A percentile compares a stretch with the other conserved stretches of the same genome.
These are phyloP conservation scores for Ehretia macrophylla DNA, from an alignment of 257 asterid species.

Conservation along the genomic window DNA sequence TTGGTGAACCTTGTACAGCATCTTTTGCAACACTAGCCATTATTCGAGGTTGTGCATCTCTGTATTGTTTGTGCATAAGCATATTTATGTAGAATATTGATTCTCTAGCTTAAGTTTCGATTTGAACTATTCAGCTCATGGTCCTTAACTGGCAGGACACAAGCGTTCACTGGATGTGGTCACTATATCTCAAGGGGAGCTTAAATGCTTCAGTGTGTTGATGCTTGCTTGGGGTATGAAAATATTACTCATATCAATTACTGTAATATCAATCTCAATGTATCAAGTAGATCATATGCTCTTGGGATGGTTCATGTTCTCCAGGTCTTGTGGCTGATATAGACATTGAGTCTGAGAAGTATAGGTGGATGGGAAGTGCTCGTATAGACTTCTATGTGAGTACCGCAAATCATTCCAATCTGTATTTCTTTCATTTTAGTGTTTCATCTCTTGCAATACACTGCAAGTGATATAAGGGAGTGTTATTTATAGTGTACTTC, in stretches of 20 bases:
- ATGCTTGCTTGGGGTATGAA: slow-evolving; percentile 96
- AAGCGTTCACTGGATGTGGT: slow-evolving; percentile 78
- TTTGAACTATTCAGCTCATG: slow-evolving; percentile 2
- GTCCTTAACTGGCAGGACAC: slow-evolving; percentile 52
- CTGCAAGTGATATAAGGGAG: no score
- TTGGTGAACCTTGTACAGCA: slow-evolving; percentile 79
- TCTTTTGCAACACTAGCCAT: slow-evolving; percentile 69
- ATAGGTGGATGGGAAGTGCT: slow-evolving; percentile 99
- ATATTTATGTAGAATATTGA: neutral
- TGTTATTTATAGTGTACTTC: no score
- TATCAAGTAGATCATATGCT: neutral
- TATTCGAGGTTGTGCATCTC: slow-evolving; percentile 56
- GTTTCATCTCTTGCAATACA: no score
- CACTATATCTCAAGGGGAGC: slow-evolving; percentile 66
- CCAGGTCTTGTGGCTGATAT: slow-evolving; percentile 94
- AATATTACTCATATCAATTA: neutral
- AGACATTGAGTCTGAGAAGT: slow-evolving; percentile 95
- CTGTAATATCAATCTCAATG: neutral
- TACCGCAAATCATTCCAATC: slow-evolving; percentile 5
- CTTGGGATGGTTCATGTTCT: slow-evolving; percentile 1
- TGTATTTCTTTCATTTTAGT: neutral
- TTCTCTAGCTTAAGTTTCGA: no score
- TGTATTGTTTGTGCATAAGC: neutral
- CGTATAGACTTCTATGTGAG: slow-evolving; percentile 94
- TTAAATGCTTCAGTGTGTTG: slow-evolving; percentile 64